Evolutionary conservation across 768 basidiomycete species (phyloP), one percentile per base, ranked within the genome.

Genomic region (Suillus americanus): DNA sequence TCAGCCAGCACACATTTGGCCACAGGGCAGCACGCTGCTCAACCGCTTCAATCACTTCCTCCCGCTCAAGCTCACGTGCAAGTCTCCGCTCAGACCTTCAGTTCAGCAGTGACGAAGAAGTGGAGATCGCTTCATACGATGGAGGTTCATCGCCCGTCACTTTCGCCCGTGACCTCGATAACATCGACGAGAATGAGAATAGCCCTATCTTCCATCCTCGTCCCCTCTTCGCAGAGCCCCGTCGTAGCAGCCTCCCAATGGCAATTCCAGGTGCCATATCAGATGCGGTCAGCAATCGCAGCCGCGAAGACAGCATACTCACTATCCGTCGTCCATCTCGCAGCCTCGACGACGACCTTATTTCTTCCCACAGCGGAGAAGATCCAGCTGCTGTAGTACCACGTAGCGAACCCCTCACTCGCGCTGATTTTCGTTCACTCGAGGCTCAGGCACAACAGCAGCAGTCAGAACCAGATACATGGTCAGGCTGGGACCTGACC

Each of bases 171-270:
- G 71, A 72, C 65, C 65, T 63, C 69, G 74, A 70, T 61, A 64
- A 71, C 40, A 66, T 69, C 55, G 61, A 72, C 56, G 70, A 70
- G 57, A 37, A 72, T 56, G 70, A 70, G 53, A 37, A 71, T 59
- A 68, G 69, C 67, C 71, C 75, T 48, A 68, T 75, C 62, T 59
- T 69, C 23, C 35, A 72, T 63, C 51, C 51, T 13, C 70, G 73
- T 30, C 38, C 71, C 1, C 9, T 64, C 48, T 61, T 50, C 1
- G 14, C 50, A 7, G 69, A 73, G 37, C 67, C 64, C 46, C 80
- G 86, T 62, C 79, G 85, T 64, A 85, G 85, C 14, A 89, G 88
- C 68, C 69, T 85, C 18, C 87, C 89, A n/a, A 84, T 88, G 77
- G 80, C 81, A 48, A 88, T 89, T 14, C 84, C 87, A 20, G 81